phyloP scores from a whole-genome alignment of 495 filamentous ascomycete genomes.

The Ramalina peruviana region DNA sequence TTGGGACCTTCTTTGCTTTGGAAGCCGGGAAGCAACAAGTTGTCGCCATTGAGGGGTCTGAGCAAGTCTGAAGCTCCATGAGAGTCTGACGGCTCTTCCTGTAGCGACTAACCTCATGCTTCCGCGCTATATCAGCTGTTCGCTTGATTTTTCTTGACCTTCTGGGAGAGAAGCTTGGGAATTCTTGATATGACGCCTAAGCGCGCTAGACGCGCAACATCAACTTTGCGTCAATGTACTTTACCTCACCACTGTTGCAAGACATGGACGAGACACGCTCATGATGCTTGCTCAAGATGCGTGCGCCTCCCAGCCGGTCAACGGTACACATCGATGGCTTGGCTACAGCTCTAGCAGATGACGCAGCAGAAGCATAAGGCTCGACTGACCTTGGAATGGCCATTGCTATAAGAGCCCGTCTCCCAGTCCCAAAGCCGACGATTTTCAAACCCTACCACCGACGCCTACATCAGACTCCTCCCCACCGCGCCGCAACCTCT shows the following conservation, averaged over 20 bases:
- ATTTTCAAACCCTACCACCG: too few species aligned
- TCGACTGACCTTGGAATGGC: too few species aligned
- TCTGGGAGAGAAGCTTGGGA: neutral
- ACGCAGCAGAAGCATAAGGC: too few species aligned
- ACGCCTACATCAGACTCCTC: too few species aligned
- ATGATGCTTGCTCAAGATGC: too few species aligned
- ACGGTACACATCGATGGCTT: too few species aligned
- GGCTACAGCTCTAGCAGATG: too few species aligned
- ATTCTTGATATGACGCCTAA: neutral
- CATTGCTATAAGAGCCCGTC: too few species aligned
- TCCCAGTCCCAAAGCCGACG: too few species aligned
- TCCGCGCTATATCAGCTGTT: neutral
- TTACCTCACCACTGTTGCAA: neutral
- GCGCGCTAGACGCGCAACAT: neutral
- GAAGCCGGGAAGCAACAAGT: neutral
- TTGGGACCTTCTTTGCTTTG: conserved; percentile 3
- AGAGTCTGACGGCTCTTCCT: conserved; percentile 29
- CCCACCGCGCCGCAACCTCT: conserved; percentile 29
- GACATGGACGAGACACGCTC: too few species aligned
- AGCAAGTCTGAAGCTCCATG: conserved; percentile 6
- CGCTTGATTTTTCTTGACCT: conserved; percentile 3
- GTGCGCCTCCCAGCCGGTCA: too few species aligned
- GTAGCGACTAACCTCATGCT: conserved; percentile 34
- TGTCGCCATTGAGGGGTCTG: neutral
- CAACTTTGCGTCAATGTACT: neutral